A percentile compares a stretch with the other conserved stretches of the same genome.
Conservation (phyloP, 371 early-diverging fungal species). For the Nosema muscidifuracis region DNA sequence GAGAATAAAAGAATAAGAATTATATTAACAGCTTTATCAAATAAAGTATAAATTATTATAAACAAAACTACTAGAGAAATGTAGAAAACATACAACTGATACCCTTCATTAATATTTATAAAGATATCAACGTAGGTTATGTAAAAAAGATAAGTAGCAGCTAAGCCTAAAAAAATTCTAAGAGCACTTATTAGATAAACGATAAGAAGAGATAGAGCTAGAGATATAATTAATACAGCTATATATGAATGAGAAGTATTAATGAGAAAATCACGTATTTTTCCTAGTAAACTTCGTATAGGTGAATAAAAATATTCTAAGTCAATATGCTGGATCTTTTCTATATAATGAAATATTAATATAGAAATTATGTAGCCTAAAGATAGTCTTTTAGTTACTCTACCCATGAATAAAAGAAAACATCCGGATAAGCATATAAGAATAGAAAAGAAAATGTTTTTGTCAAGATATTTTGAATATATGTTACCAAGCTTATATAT, state of each 20-base stretch:
- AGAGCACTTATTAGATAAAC: neutral
- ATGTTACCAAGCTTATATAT: neutral
- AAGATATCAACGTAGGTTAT: neutral
- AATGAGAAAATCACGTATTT: neutral
- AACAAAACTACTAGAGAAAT: neutral
- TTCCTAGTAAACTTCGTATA: neutral
- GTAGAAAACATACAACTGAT: neutral
- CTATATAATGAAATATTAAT: neutral
- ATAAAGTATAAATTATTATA: neutral
- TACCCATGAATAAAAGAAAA: neutral
- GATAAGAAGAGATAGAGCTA: neutral
- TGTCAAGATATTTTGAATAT: neutral
- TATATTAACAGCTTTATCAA: neutral
- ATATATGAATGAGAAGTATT: neutral
- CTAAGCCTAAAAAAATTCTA: neutral
- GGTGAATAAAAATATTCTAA: neutral
- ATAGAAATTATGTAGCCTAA: neutral
- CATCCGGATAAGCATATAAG: neutral
- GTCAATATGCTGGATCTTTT: neutral
- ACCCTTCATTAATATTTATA: neutral
- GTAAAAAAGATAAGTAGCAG: constrained; percentile 4
- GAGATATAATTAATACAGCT: neutral
- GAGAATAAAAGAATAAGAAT: neutral
- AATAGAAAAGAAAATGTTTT: neutral
- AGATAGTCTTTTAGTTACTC: neutral